A percentile compares a stretch with the other conserved stretches of the same genome.
phyloP scores from a whole-genome alignment of 805 yeast genomes.

The Kodamaea kakaduensis region DNA sequence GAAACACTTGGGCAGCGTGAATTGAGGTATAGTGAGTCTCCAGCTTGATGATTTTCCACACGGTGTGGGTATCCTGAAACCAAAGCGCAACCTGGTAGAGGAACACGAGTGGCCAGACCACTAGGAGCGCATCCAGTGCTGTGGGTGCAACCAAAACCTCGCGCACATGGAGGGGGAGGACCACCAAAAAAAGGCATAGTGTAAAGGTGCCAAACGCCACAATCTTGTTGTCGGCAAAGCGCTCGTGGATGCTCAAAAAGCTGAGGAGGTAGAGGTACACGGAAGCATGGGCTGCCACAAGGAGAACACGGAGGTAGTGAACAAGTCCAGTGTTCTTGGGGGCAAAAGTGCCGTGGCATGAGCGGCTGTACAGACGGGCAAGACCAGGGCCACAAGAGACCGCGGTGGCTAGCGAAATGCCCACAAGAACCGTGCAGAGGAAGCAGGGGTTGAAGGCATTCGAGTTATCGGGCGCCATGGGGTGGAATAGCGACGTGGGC shows the following conservation, averaged over 20 bases:
- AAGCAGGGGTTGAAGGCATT: constrained; percentile 38
- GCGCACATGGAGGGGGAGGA: constrained; percentile 25
- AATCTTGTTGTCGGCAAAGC: constrained; percentile 21
- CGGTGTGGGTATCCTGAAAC: constrained; percentile 26
- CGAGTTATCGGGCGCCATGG: constrained; percentile 22
- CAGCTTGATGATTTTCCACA: constrained; percentile 19
- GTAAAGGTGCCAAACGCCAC: constrained; percentile 14
- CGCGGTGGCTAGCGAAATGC: constrained; percentile 10
- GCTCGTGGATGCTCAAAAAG: constrained; percentile 19
- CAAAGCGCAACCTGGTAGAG: constrained; percentile 17
- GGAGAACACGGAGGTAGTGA: constrained; percentile 19
- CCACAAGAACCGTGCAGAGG: constrained; percentile 12
- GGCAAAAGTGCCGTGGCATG: constrained; percentile 12
- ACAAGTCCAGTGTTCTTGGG: constrained; percentile 25
- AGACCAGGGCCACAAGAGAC: constrained; percentile 4
- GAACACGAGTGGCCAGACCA: constrained; percentile 28
- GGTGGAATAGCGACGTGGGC: constrained; percentile 12
- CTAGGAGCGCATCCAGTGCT: constrained; percentile 20
- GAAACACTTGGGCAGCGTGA: constrained; percentile 20
- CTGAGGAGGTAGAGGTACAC: constrained; percentile 12
- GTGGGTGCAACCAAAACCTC: constrained; percentile 21
- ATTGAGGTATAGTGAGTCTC: constrained; percentile 3
- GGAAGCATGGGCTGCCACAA: constrained; percentile 18
- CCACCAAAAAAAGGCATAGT: constrained; percentile 10
- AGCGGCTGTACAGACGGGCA: constrained; percentile 8